These are phyloP conservation scores for Penicillium nucicola DNA, from an alignment of 495 filamentous ascomycete species.

Conservation along the genomic window DNA sequence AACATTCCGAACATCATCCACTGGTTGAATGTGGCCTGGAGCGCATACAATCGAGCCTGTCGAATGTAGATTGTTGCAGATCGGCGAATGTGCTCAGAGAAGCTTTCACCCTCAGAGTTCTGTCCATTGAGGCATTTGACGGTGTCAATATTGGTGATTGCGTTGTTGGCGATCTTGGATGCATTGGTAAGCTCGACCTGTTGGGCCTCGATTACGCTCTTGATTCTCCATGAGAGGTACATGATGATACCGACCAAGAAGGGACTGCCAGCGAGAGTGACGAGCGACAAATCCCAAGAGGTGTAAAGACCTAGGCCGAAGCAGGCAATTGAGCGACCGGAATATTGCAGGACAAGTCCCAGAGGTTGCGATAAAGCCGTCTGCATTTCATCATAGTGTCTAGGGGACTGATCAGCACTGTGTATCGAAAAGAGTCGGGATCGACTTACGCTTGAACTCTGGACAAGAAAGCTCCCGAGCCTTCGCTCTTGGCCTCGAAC, in stretches of 20 bases:
- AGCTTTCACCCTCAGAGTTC: conserved; percentile 64
- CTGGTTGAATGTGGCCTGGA: conserved; percentile 69
- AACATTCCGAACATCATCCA: conserved; percentile 79
- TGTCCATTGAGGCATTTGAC: conserved; percentile 88
- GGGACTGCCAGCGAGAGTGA: conserved; percentile 75
- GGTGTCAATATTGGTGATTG: conserved; percentile 72
- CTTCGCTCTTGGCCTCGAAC: conserved; percentile 74
- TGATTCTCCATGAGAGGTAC: conserved; percentile 57
- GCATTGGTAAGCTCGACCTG: conserved; percentile 64
- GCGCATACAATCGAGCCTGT: conserved; percentile 64
- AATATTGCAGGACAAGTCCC: conserved; percentile 62
- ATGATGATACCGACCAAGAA: conserved; percentile 58
- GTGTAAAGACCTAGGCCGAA: conserved; percentile 69
- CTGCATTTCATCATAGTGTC: conserved; percentile 81
- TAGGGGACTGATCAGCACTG: conserved; percentile 27
- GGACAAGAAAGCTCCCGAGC: conserved; percentile 67
- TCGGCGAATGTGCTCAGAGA: conserved; percentile 50
- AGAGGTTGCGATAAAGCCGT: conserved; percentile 74
- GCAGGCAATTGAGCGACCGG: conserved; percentile 57
- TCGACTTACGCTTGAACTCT: conserved; percentile 67
- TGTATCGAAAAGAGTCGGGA: neutral
- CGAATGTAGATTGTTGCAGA: conserved; percentile 63
- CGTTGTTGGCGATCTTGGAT: conserved; percentile 66
- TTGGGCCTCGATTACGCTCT: conserved; percentile 65
- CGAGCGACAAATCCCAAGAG: conserved; percentile 81